Conservation (phyloP, 2,329 filamentous ascomycete species). For the Sordariomycetes sp. region DNA sequence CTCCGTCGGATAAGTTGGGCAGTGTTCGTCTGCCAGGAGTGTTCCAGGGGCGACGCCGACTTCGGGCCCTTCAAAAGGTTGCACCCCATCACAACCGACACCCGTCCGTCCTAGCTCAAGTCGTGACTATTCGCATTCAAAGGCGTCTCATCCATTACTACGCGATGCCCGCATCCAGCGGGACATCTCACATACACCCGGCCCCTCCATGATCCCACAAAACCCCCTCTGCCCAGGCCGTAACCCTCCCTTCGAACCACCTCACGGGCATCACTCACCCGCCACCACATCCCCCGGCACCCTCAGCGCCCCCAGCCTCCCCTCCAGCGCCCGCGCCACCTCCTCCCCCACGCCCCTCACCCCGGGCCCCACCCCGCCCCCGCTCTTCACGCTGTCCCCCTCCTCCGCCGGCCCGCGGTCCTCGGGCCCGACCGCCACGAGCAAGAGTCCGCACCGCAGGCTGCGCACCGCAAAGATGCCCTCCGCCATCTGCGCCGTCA, state of each 20-base stretch:
- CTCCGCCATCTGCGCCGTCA: constrained; percentile 45
- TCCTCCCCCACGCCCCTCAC: constrained; percentile 42
- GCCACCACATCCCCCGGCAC: constrained; percentile 39
- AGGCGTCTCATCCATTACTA: background rate
- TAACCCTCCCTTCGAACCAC: too few species aligned
- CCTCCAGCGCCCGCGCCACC: constrained; percentile 44
- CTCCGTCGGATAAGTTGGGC: too few species aligned
- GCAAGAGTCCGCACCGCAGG: constrained; percentile 45
- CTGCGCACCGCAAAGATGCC: constrained; percentile 45
- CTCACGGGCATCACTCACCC: constrained; percentile 8
- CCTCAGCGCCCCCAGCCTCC: constrained; percentile 38
- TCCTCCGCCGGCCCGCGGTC: constrained; percentile 24
- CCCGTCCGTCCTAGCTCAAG: too few species aligned
- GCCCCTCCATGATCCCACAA: background rate
- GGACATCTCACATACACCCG: background rate
- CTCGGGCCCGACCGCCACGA: constrained; percentile 42
- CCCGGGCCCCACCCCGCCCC: constrained; percentile 10
- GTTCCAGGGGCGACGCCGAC: too few species aligned
- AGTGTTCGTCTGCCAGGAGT: too few species aligned
- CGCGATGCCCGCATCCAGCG: background rate
- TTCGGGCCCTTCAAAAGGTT: too few species aligned
- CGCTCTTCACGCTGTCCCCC: too few species aligned
- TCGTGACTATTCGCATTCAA: background rate
- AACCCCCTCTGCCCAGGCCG: too few species aligned
- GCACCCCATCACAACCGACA: too few species aligned